Base-by-base conservation (phyloP, 2,329 filamentous ascomycete species). In the Penicillium verrucosum region DNA sequence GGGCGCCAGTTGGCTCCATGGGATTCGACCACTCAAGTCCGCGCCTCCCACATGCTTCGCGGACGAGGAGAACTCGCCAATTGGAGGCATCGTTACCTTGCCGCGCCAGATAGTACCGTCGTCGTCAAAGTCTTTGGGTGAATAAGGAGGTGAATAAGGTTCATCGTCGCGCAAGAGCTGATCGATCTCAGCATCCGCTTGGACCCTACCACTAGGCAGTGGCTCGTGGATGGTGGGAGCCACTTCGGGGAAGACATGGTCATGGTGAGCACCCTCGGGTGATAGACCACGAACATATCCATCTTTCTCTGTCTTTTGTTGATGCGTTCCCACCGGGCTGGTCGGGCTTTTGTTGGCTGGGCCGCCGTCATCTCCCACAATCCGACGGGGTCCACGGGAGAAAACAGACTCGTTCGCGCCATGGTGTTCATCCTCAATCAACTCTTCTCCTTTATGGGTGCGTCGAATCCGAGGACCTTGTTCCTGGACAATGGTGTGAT, bases 381-480 rank as follows among this genome's bases (percentile, higher is more conserved):
- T 78, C 52, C 76, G 76, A 59, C 77, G 75, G 25, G 77, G 77
- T 25, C 74, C 74, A 14, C 75, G 73, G n/a, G 76, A 77, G 56
- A 79, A 79, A 34, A 79, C 73, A 7, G 78, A 77, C 58, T 82
- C 80, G 29, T 74, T 73, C 34, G 75, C 69, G 40, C 75, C 76
- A 57, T 70, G 68, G 59, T 80, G 80, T 34, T 95, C 90, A 44
- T 89, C 86, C 60, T 93, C 92, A 16, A 97, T 82, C 16, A 96
- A 75, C 70, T 97, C 94, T 57, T 97, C 92, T 12, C 94, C 94
- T 74, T 97, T 97, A 78, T 97, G 93, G 2, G 93, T 97, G 64
- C 90, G 86, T 66, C 92, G 85, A 55, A 97, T 87, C 3, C 92
- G 86, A 4, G 92, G 89, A 1, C 85, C 91, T 47, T 85, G 82